These are phyloP conservation scores for Geosiphon pyriformis DNA, from an alignment of 192 early-diverging fungal species.

Conservation along the genomic window DNA sequence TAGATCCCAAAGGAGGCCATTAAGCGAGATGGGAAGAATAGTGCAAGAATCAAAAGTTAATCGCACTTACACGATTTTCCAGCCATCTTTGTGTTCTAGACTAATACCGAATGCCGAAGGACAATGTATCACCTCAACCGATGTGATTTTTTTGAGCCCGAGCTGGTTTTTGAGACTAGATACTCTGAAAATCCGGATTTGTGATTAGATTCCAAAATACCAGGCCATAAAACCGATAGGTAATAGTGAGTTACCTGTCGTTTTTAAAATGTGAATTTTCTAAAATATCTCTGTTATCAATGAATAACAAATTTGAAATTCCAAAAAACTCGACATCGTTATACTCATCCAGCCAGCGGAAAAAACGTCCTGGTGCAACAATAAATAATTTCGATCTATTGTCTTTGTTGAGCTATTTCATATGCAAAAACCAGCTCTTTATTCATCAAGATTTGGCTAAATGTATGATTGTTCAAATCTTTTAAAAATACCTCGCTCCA, in stretches of 20 bases:
- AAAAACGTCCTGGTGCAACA: constrained; percentile 54
- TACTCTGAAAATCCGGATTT: background rate
- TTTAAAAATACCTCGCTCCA: constrained; percentile 57
- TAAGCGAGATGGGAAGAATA: too few species aligned
- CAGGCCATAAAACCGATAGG: background rate
- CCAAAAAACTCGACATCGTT: constrained; percentile 63
- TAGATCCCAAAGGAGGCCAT: too few species aligned
- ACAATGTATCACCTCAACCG: constrained; percentile 79
- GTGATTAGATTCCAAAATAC: background rate
- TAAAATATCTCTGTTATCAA: constrained; percentile 49
- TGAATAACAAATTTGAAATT: constrained; percentile 41
- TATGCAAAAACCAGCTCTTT: background rate
- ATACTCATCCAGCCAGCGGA: constrained; percentile 62
- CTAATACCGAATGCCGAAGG: constrained; percentile 75
- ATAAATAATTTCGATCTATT: constrained; percentile 34
- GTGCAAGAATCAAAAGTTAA: background rate
- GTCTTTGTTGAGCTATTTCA: background rate
- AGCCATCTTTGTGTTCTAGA: constrained; percentile 61
- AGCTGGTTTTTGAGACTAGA: constrained; percentile 29
- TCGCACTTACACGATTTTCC: constrained; percentile 65
- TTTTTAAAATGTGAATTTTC: background rate
- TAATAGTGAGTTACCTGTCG: background rate
- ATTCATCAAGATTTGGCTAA: background rate
- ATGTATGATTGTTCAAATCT: too few species aligned
- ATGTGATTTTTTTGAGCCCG: constrained; percentile 51